Evolutionary conservation across 2,329 filamentous ascomycete genomes (phyloP).

Genomic region (Penicillium sp.): DNA sequence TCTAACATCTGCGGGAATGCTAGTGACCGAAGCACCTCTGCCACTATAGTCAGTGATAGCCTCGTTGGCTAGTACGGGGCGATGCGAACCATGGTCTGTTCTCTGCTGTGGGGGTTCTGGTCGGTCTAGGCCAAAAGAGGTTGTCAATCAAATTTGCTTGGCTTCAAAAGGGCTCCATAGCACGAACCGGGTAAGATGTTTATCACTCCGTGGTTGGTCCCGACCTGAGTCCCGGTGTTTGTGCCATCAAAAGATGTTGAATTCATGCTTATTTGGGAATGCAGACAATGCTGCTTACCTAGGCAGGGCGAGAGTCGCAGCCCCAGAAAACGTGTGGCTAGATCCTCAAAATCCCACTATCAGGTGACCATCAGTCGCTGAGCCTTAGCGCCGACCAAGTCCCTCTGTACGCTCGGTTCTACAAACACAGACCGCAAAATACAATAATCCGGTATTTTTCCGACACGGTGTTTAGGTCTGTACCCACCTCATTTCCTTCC

Average conservation of each 20-base stretch:
- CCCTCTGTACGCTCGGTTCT: too few species aligned
- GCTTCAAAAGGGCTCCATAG: background rate
- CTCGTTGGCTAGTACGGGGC: background rate
- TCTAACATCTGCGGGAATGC: slow-evolving; percentile 14
- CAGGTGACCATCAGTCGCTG: too few species aligned
- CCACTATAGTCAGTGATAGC: background rate
- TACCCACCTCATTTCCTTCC: too few species aligned
- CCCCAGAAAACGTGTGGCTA: too few species aligned
- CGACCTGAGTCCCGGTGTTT: background rate
- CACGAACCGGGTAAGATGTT: background rate
- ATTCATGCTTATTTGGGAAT: background rate
- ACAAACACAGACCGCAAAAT: too few species aligned
- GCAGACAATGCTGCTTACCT: background rate
- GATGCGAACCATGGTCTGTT: background rate
- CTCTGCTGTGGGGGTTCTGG: background rate
- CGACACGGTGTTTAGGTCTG: too few species aligned
- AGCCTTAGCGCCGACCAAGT: too few species aligned
- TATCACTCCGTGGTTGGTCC: background rate
- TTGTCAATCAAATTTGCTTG: background rate
- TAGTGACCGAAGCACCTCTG: slow-evolving; percentile 6
- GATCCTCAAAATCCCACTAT: too few species aligned
- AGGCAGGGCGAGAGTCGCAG: background rate
- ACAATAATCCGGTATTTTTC: too few species aligned
- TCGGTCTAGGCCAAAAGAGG: background rate
- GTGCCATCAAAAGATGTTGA: background rate